Conservation (phyloP, 1,139 yeast genomes). For the Meyerozyma athensensis region DNA sequence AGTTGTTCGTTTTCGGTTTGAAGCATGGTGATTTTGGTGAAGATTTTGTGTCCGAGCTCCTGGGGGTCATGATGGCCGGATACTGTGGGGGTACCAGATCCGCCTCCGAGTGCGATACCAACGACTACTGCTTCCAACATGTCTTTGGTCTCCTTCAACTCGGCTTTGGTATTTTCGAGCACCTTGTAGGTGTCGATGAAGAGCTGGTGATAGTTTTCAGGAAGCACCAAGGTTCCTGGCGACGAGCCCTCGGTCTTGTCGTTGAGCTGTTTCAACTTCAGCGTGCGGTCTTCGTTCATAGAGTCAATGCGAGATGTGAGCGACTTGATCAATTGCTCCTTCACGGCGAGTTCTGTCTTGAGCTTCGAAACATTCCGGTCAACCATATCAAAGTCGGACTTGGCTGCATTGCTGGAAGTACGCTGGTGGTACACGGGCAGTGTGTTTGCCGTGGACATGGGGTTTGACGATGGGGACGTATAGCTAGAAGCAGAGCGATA, state of each 20-base stretch:
- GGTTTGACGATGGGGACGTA: background rate
- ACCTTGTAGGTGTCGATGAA: slow-evolving; percentile 48
- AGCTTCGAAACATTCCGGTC: slow-evolving; percentile 23
- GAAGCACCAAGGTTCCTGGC: slow-evolving; percentile 21
- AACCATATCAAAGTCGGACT: slow-evolving; percentile 7
- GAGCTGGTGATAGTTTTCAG: slow-evolving; percentile 42
- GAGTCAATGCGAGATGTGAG: slow-evolving; percentile 27
- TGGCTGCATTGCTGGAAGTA: background rate
- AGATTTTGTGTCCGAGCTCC: slow-evolving; percentile 72
- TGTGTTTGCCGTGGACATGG: background rate
- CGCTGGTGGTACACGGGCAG: background rate
- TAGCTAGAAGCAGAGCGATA: background rate
- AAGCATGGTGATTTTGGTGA: slow-evolving; percentile 57
- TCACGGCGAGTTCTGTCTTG: slow-evolving; percentile 29
- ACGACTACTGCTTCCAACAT: slow-evolving; percentile 5
- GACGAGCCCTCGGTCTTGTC: background rate
- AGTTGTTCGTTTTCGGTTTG: slow-evolving; percentile 69
- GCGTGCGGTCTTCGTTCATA: slow-evolving; percentile 14
- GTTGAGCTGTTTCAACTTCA: slow-evolving; percentile 6
- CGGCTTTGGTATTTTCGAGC: slow-evolving; percentile 48
- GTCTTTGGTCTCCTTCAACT: slow-evolving; percentile 39
- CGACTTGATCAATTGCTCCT: slow-evolving; percentile 33
- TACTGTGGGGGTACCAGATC: background rate
- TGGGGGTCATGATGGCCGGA: slow-evolving; percentile 63
- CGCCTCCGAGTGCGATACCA: slow-evolving; percentile 6